Evolutionary conservation across 805 yeast genomes (phyloP), one percentile per base, ranked within the genome.

Genomic region (Starmerella asiatica): DNA sequence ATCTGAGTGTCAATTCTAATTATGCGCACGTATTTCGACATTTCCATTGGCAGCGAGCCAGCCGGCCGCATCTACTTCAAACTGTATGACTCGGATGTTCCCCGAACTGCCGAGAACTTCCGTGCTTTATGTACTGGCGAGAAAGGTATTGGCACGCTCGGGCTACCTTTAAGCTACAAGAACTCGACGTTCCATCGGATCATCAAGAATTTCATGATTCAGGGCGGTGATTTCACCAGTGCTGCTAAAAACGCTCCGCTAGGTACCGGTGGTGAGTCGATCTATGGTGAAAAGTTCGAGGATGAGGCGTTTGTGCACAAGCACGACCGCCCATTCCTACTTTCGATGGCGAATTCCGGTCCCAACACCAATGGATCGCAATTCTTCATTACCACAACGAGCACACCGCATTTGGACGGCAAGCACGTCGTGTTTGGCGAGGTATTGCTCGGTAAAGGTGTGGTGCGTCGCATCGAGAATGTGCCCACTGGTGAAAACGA

Each of bases 281-380:
- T 80, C 46, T 80, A 80, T 54, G 91, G 91, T 21, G 86, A 78
- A 49, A 79, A 79, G 56, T 80, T 80, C 51, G 94, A 82, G 55
- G 98, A 88, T 58, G 98, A 88, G 60, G 79, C 79, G 60, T 88
- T 91, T 59, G 59, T 68, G 36, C 57, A 73, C 49, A 71, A 69
- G 46, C 97, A 88, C 57, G 84, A 76, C 48, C 70, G 70, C 54
- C 97, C 97, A 39, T 86, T 79, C 60, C 67, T 91, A 50, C 70
- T 88, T 51, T 82, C 94, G 6, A 91, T 88, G 97, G 97, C 98
- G 42, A 88, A 88, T 56, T 82, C 96, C 4, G 97, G 97, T 15
- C 85, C 94, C 43, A 75, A 78, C 59, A 88, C 97, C 36, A 91
- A 91, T 56, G 97, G 97, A 1, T 84, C 95, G 2, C 97, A 88